phyloP scores from a whole-genome alignment of 306 rosid genomes.

The Arachis hypogaea region DNA sequence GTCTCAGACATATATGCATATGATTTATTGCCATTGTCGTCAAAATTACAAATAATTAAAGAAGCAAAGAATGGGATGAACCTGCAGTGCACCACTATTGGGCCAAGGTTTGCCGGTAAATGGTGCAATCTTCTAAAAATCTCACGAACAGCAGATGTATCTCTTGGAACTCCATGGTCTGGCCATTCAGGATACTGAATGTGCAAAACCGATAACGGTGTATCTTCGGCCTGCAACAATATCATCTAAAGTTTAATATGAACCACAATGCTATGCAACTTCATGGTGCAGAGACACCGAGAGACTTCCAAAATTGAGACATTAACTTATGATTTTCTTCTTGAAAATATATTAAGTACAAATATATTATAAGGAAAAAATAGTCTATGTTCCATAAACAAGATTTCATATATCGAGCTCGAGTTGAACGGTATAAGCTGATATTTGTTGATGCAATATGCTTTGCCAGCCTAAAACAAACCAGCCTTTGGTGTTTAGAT shows the following conservation, averaged over 20 bases:
- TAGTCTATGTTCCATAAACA: neutral
- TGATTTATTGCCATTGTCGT: slow-evolving; percentile 4
- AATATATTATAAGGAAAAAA: neutral
- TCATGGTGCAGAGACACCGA: slow-evolving; percentile 33
- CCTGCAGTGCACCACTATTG: slow-evolving; percentile 96
- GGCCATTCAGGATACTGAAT: slow-evolving; percentile 96
- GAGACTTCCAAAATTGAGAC: slow-evolving; percentile 32
- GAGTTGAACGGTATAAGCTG: slow-evolving; percentile 12
- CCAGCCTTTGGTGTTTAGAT: neutral
- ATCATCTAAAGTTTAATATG: slow-evolving; percentile 30
- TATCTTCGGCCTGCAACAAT: slow-evolving; percentile 64
- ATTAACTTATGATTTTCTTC: neutral
- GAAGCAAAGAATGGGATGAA: slow-evolving; percentile 46
- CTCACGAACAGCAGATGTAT: slow-evolving; percentile 74
- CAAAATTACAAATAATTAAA: slow-evolving; percentile 1
- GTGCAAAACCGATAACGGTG: slow-evolving; percentile 72
- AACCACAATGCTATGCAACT: slow-evolving; percentile 24
- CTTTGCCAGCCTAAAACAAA: neutral
- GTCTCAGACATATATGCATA: slow-evolving; percentile 50
- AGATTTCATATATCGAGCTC: neutral
- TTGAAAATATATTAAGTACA: neutral
- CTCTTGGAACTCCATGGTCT: slow-evolving; percentile 89
- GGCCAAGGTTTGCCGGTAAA: slow-evolving; percentile 72
- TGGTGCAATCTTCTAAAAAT: slow-evolving; percentile 68
- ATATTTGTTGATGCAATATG: slow-evolving; percentile 9